Percentiles rank a stretch among this genome's conserved stretches.
Conservation (phyloP, 768 basidiomycete species). For the Lactarius hengduanensis region DNA sequence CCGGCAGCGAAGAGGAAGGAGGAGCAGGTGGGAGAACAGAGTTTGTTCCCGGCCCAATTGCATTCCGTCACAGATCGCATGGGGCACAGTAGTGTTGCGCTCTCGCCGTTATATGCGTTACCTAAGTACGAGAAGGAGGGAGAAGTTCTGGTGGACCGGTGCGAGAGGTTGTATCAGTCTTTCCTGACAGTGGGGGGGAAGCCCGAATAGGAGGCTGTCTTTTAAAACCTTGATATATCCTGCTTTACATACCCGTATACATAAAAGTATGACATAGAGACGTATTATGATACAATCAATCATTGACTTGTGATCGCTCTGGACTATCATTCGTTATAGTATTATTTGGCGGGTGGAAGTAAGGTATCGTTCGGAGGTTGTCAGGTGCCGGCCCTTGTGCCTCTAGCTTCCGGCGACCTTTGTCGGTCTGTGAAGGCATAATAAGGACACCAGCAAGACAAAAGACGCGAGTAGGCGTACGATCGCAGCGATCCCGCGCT, state of each 20-base stretch:
- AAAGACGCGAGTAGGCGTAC: constrained; percentile 41
- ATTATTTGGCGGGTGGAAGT: constrained; percentile 45
- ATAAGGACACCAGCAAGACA: constrained; percentile 18
- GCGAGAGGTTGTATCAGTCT: constrained; percentile 51
- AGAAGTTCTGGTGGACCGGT: constrained; percentile 49
- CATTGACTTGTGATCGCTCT: background rate
- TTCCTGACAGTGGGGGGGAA: constrained; percentile 38
- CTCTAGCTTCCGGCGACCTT: constrained; percentile 60
- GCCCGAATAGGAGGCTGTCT: background rate
- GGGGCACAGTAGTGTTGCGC: constrained; percentile 54
- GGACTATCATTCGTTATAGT: constrained; percentile 34
- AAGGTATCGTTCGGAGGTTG: constrained; percentile 76
- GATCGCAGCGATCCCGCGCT: constrained; percentile 63
- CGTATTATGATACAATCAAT: background rate
- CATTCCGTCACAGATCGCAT: constrained; percentile 55
- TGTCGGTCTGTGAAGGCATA: constrained; percentile 54
- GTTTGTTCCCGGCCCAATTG: constrained; percentile 45
- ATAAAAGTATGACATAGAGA: background rate
- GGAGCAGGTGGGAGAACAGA: constrained; percentile 14
- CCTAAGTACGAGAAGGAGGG: constrained; percentile 48
- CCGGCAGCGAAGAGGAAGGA: constrained; percentile 23
- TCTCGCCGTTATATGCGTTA: constrained; percentile 51
- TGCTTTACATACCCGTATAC: background rate
- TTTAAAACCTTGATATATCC: background rate
- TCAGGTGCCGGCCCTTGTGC: constrained; percentile 58